Percentiles rank a stretch among this genome's conserved stretches.
Conservation (phyloP, 1,284 basidiomycete genomes). For the Heterobasidion irregulare region DNA sequence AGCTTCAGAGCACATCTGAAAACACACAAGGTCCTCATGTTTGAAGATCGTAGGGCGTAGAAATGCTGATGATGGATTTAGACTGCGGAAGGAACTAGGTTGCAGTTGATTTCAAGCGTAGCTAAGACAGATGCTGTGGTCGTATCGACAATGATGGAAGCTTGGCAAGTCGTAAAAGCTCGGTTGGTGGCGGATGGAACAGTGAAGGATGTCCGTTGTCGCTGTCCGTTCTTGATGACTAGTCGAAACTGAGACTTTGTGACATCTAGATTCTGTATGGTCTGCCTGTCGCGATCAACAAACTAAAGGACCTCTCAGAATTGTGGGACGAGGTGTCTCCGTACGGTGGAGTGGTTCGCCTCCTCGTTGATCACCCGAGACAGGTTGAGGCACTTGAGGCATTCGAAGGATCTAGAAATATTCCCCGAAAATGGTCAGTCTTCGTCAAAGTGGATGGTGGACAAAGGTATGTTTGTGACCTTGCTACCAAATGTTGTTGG, state of each 20-base stretch:
- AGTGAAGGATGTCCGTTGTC: conserved; percentile 58
- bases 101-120: conserved; percentile 54
- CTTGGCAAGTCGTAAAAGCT: conserved; percentile 62
- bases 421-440: conserved; percentile 52
- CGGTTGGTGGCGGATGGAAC: conserved; percentile 69
- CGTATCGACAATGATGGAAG: conserved; percentile 77
- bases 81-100: conserved; percentile 65
- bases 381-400: conserved; percentile 62
- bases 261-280: conserved; percentile 69
- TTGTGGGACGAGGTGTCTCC: conserved; percentile 49
- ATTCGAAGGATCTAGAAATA: conserved; percentile 35
- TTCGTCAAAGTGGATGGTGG: conserved; percentile 82
- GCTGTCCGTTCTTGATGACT: background rate
- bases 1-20: conserved; percentile 79
- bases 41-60: background rate
- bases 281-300: conserved; percentile 62
- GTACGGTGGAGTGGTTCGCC: conserved; percentile 47
- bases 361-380: conserved; percentile 71
- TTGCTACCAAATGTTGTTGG: background rate
- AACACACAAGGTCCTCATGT: conserved; percentile 58
- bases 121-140: conserved; percentile 54
- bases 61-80: conserved; percentile 18
- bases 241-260: background rate
- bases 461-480: conserved; percentile 46
- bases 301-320: conserved; percentile 60